Evolutionary conservation across 495 filamentous ascomycete species (phyloP).

Genomic region (Cercophora samala): DNA sequence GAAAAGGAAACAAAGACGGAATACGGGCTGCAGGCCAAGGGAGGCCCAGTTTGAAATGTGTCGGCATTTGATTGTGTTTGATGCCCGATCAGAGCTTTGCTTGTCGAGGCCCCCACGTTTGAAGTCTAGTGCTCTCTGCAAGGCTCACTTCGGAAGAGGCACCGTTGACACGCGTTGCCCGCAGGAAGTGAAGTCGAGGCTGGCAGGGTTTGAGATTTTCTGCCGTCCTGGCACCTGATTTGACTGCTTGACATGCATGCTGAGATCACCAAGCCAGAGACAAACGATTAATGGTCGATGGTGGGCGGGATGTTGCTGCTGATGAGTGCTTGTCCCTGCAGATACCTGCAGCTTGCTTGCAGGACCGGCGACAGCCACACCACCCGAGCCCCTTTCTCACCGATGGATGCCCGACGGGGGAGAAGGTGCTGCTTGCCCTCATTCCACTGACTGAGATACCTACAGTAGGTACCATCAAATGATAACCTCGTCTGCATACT

Average conservation of each 20-base stretch:
- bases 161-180: background rate
- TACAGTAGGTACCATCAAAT: background rate
- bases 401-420: background rate
- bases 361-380: background rate
- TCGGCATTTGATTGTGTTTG: background rate
- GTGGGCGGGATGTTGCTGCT: background rate
- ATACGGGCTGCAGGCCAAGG: background rate
- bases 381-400: background rate
- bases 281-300: background rate
- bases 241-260: background rate
- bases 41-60: background rate
- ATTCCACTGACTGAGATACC: background rate
- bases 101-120: background rate
- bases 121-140: background rate
- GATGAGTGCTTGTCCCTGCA: background rate
- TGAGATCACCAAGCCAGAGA: background rate
- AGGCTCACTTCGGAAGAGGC: background rate
- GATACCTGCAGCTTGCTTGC: background rate
- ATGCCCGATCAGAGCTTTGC: background rate
- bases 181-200: background rate
- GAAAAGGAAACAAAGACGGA: background rate
- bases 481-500: background rate
- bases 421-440: background rate
- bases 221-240: background rate
- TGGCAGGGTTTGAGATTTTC: background rate